Evolutionary conservation across 2,329 filamentous ascomycete species (phyloP).

Genomic region (Fusarium verrucosum): DNA sequence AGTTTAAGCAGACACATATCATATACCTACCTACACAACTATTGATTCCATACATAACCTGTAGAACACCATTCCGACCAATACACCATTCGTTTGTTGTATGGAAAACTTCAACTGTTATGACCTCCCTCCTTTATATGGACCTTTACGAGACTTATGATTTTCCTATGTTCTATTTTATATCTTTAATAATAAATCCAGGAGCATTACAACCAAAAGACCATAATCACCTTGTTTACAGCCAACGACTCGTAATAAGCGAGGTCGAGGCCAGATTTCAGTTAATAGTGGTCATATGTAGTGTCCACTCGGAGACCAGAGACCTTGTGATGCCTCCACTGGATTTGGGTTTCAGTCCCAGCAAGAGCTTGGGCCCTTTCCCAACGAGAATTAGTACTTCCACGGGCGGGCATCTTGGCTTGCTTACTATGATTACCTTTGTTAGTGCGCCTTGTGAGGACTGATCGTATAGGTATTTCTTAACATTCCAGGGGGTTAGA

Average conservation of each 20-base stretch:
- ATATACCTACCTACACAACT: constrained; percentile 8
- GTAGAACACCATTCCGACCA: constrained; percentile 10
- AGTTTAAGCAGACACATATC: constrained; percentile 42
- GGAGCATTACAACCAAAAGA: constrained; percentile 32
- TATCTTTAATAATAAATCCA: constrained; percentile 26
- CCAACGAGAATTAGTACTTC: constrained; percentile 3
- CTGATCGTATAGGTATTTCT: not conserved
- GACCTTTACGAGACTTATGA: constrained; percentile 47
- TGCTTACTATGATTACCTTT: not conserved
- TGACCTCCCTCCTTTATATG: constrained; percentile 44
- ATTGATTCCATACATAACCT: constrained; percentile 6
- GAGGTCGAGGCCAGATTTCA: constrained; percentile 20
- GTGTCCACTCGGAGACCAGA: constrained; percentile 1
- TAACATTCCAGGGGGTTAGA: not conserved
- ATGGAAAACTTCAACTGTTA: constrained; percentile 35
- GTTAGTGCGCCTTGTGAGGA: no score
- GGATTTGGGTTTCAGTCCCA: constrained; percentile 12
- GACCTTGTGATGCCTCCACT: constrained; percentile 16
- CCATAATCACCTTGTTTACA: constrained; percentile 39
- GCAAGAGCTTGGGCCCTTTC: not conserved
- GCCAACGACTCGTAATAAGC: constrained; percentile 10
- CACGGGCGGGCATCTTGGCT: no score
- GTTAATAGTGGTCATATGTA: constrained; percentile 8
- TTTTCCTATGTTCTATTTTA: constrained; percentile 37
- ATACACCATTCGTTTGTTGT: constrained; percentile 15